Evolutionary conservation across 2,329 filamentous ascomycete species (phyloP).

Genomic region (Hypoxylon sp.): DNA sequence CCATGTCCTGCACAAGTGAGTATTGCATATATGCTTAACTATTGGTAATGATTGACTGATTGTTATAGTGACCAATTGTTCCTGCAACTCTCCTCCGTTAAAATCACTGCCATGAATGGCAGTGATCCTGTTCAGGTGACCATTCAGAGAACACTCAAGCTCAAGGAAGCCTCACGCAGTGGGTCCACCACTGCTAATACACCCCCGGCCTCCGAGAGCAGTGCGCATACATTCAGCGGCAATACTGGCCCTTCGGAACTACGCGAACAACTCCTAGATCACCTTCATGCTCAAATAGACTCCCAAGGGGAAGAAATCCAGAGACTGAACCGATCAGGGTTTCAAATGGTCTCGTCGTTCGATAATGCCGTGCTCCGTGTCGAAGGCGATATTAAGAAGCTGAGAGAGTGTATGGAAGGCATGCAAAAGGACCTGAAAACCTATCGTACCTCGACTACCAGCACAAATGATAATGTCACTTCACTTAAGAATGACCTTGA

Average conservation of each 20-base stretch:
- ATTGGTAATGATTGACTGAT: slow-evolving; percentile 14
- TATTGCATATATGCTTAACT: neutral
- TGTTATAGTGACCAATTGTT: slow-evolving; percentile 57
- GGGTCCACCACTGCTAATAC: slow-evolving; percentile 13
- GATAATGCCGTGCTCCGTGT: slow-evolving; percentile 56
- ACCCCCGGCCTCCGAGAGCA: slow-evolving; percentile 13
- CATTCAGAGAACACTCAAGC: slow-evolving; percentile 55
- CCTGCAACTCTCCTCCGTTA: slow-evolving; percentile 53
- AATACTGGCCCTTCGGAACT: slow-evolving; percentile 23
- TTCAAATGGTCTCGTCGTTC: slow-evolving; percentile 57
- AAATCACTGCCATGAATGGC: slow-evolving; percentile 40
- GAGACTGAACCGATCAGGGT: slow-evolving; percentile 57
- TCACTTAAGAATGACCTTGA: slow-evolving; percentile 50
- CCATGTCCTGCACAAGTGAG: slow-evolving; percentile 59
- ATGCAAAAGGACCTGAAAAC: slow-evolving; percentile 49
- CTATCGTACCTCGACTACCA: slow-evolving; percentile 17
- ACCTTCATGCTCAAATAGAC: slow-evolving; percentile 56
- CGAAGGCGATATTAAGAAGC: slow-evolving; percentile 54
- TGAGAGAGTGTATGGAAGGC: slow-evolving; percentile 52
- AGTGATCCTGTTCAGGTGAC: slow-evolving; percentile 49
- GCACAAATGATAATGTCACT: slow-evolving; percentile 49
- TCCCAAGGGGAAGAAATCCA: slow-evolving; percentile 56
- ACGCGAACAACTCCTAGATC: slow-evolving; percentile 44
- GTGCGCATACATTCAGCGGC: slow-evolving; percentile 2
- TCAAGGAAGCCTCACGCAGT: slow-evolving; percentile 48